phyloP scores from a whole-genome alignment of 2,329 filamentous ascomycete species.

The Plenodomus lindquistii region DNA sequence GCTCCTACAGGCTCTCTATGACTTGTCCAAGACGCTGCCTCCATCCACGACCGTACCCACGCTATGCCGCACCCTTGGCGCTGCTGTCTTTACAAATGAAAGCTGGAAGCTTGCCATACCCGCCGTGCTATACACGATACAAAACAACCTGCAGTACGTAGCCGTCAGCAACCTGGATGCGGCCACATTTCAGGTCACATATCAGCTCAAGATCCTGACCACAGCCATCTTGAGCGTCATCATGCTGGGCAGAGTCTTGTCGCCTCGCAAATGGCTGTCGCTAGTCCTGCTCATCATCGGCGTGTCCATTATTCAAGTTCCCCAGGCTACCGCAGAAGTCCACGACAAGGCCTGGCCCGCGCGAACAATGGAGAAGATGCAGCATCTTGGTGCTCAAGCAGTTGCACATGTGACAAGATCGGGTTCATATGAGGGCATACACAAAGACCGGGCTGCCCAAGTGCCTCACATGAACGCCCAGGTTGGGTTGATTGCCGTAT shows the following conservation, averaged over 20 bases:
- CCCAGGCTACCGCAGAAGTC: slow-evolving; percentile 60
- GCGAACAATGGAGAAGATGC: slow-evolving; percentile 76
- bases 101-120: slow-evolving; percentile 95
- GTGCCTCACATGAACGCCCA: slow-evolving; percentile 72
- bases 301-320: slow-evolving; percentile 83
- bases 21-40: slow-evolving; percentile 76
- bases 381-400: slow-evolving; percentile 62
- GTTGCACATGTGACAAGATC: slow-evolving; percentile 61
- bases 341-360: slow-evolving; percentile 66
- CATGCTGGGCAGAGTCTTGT: slow-evolving; percentile 72
- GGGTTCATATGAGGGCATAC: slow-evolving; percentile 88
- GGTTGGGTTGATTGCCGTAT: slow-evolving; percentile 76
- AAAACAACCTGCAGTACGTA: slow-evolving; percentile 92
- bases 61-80: slow-evolving; percentile 77
- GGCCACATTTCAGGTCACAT: slow-evolving; percentile 90
- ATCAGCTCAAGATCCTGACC: slow-evolving; percentile 91
- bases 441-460: slow-evolving; percentile 60
- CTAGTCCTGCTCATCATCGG: slow-evolving; percentile 79
- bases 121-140: slow-evolving; percentile 83
- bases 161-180: slow-evolving; percentile 89
- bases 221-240: slow-evolving; percentile 85
- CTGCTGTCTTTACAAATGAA: slow-evolving; percentile 82
- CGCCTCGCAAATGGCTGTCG: slow-evolving; percentile 76
- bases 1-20: slow-evolving; percentile 67
- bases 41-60: slow-evolving; percentile 79